Base-by-base conservation (phyloP, 345 rosid genomes). In the Sisymbrium irio region DNA sequence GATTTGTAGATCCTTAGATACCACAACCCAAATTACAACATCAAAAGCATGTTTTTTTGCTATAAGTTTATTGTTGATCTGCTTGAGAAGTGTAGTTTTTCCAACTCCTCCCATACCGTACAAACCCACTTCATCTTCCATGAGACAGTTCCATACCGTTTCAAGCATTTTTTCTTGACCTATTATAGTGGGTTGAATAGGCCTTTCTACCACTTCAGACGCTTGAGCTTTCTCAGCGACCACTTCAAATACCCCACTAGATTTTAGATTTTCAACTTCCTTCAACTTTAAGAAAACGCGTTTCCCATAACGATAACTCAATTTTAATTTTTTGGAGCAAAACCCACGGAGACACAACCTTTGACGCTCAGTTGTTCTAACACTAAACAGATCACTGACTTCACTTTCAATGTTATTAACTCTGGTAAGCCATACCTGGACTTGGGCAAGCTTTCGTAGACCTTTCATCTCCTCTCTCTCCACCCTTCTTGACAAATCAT, bases 21-120 rank as follows among this genome's bases (percentile, higher is more conserved):
- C 71, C n/a, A 17, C 40, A 13, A 55, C 13, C 55, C 41, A 46
- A 6, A 46, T 46, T 32, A 64, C 81, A 35, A 44, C 0, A 55
- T 67, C 61, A 54, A 67, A 66, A 10, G 8, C 47, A 51, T 9
- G 1, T 0, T 1, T 5, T 7, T 15, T 11, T 0, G 6, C 1
- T 0, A 3, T 1, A n/a, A 77, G 28, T 25, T 58, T 73, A 15
- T 80, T 77, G 20, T 69, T 49, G 49, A 80, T 15, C 9, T 73
- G 69, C 0, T 5, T 50, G n/a, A 80, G 78, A 14, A 77, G 78
- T 0, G 78, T 80, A 3, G 80, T 80, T 39, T 80, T 80, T 2
- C 80, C 80, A 5, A 71, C 76, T 46, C 69, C 69, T 0, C 30
- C 56, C 42, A 46, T 64, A 46, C 69, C 57, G 2, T 41, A 11